These are phyloP conservation scores for Xylogone sp. DNA, from an alignment of 2,329 filamentous ascomycete genomes.

Conservation along the genomic window DNA sequence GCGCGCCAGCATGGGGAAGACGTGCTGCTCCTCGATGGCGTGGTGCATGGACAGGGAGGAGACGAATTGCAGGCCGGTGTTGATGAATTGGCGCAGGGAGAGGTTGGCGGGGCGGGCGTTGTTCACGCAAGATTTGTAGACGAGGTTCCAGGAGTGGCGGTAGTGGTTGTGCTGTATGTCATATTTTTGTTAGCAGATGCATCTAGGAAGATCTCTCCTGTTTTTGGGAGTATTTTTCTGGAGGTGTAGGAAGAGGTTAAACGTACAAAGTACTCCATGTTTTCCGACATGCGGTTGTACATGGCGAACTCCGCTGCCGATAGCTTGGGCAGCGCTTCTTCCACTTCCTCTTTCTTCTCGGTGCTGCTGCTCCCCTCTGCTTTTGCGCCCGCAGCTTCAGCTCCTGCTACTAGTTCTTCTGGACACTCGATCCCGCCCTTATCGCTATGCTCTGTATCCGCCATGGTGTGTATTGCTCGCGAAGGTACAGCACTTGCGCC, in stretches of 20 bases:
- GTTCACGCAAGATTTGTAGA: conserved; percentile 62
- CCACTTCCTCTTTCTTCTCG: conserved; percentile 11
- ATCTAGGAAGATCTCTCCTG: no score
- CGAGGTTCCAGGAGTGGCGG: conserved; percentile 66
- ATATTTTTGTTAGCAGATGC: no score
- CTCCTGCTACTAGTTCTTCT: no score
- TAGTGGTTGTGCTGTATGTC: conserved; percentile 72
- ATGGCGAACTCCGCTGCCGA: conserved; percentile 51
- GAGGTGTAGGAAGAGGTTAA: not conserved
- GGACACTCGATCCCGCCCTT: conserved; percentile 38
- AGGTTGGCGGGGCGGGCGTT: conserved; percentile 58
- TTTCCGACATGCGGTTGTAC: conserved; percentile 61
- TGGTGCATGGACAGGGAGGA: conserved; percentile 73
- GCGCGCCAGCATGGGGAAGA: conserved; percentile 74
- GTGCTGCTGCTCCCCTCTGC: conserved; percentile 17
- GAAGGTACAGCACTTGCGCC: not conserved
- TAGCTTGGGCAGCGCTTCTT: conserved; percentile 44
- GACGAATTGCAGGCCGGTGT: conserved; percentile 65
- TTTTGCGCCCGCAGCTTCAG: conserved; percentile 52
- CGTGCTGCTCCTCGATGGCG: conserved; percentile 73
- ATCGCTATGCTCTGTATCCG: conserved; percentile 9
- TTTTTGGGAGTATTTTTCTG: not conserved
- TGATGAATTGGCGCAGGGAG: conserved; percentile 66
- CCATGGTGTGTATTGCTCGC: conserved; percentile 14
- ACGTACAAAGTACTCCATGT: conserved; percentile 59